phyloP scores from a whole-genome alignment of 1,284 basidiomycete species.

The Ceratobasidium sp. region DNA sequence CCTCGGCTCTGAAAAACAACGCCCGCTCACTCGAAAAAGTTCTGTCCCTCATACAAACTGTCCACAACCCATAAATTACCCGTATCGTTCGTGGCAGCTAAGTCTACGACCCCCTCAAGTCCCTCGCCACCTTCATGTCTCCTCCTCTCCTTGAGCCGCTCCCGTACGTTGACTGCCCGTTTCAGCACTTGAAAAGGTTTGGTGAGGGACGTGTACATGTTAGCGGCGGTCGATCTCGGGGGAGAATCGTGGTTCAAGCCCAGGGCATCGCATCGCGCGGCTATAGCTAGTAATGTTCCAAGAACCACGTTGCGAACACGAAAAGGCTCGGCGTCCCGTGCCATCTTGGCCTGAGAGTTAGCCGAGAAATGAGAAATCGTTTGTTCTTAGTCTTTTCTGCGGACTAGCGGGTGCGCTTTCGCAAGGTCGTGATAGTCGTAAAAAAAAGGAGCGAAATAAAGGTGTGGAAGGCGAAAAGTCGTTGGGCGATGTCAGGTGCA shows the following conservation, averaged over 20 bases:
- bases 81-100: conserved; percentile 19
- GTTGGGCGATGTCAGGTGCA: not conserved
- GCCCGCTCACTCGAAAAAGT: conserved; percentile 50
- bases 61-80: conserved; percentile 47
- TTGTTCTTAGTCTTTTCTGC: not conserved
- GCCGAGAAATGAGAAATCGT: not conserved
- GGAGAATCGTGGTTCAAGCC: conserved; percentile 11
- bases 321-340: conserved; percentile 40
- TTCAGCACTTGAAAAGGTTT: conserved; percentile 1
- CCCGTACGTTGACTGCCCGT: not conserved
- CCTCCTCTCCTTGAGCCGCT: conserved; percentile 5
- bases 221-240: not conserved
- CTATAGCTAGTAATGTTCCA: conserved; percentile 19
- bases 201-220: conserved; percentile 19
- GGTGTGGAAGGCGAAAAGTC: not conserved
- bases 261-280: conserved; percentile 24
- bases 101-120: not conserved
- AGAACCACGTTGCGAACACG: conserved; percentile 45
- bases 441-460: conserved; percentile 7
- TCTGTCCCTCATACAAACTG: conserved; percentile 46
- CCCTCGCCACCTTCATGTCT: conserved; percentile 22
- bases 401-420: not conserved
- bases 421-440: conserved; percentile 8
- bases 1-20: not conserved
- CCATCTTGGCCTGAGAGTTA: conserved; percentile 25